A percentile compares a stretch with the other conserved stretches of the same genome.
Evolutionary conservation across 305 asterid genomes (phyloP).

Genomic region (Rubia balearica): DNA sequence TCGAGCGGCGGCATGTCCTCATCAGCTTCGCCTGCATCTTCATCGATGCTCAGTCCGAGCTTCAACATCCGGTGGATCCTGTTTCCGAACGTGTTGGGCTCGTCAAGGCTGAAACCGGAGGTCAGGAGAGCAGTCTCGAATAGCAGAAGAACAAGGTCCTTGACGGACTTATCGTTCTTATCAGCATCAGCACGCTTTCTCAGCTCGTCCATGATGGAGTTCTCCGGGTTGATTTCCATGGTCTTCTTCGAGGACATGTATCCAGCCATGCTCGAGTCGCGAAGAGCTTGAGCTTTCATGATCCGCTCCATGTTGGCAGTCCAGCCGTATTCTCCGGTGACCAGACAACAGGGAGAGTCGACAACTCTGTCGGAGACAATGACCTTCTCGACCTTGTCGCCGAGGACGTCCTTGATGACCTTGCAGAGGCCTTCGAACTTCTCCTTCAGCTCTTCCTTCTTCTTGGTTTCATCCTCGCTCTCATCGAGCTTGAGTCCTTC

Average conservation of each 20-base stretch:
- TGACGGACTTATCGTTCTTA: slow-evolving; percentile 53
- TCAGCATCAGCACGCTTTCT: slow-evolving; percentile 83
- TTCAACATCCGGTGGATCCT: slow-evolving; percentile 47
- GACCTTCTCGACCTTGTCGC: slow-evolving; percentile 48
- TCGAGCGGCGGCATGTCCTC: slow-evolving; percentile 86
- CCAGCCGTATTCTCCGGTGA: slow-evolving; percentile 63
- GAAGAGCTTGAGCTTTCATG: slow-evolving; percentile 47
- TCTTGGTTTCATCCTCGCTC: slow-evolving; percentile 59
- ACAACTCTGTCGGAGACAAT: slow-evolving; percentile 50
- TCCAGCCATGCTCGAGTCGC: slow-evolving; percentile 79
- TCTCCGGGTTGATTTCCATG: slow-evolving; percentile 83
- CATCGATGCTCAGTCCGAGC: slow-evolving; percentile 42
- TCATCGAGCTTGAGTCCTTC: slow-evolving; percentile 86
- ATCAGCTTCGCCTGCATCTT: slow-evolving; percentile 40
- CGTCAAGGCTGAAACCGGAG: slow-evolving; percentile 43
- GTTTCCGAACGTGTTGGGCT: slow-evolving; percentile 45
- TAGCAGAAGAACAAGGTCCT: slow-evolving; percentile 40
- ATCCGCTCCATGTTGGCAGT: slow-evolving; percentile 47
- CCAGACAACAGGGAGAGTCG: slow-evolving; percentile 57
- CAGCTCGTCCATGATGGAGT: slow-evolving; percentile 76
- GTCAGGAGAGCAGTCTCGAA: slow-evolving; percentile 43
- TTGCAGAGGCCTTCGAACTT: slow-evolving; percentile 61
- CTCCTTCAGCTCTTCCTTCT: slow-evolving; percentile 41
- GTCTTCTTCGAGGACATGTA: slow-evolving; percentile 88
- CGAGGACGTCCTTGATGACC: slow-evolving; percentile 52